Base-by-base conservation (phyloP, 108 stramenopile species). In the Nitzschia palea region DNA sequence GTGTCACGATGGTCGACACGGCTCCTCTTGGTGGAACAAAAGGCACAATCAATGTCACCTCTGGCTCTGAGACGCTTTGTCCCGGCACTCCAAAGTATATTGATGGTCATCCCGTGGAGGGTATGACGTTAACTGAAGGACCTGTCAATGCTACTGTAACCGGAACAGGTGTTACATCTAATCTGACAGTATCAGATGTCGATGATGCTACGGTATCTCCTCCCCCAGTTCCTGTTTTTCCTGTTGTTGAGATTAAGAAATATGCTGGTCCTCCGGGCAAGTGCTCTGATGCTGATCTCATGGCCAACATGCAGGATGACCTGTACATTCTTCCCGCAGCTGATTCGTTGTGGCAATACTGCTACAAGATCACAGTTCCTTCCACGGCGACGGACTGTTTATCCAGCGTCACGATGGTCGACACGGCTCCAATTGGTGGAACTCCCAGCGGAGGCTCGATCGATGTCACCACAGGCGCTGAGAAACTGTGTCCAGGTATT, bases 151-250 rank as follows among this genome's bases (percentile, higher is more conserved):
- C 54, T 12, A 32, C 30, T 8, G 54, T 55, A 4, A 17, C 15
- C 12, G 54, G 54, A 17, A 55, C 30, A 29, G 54, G 54, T 14
- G 5, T 15, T 6, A 29, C 25, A 4, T 55, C 54, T 15, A 29
- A 20, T 28, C 54, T 29, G 29, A 26, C 4, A 25, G 54, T 55
- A 5, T 29, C 54, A 5, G 26, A 55, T 27, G 20, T 29, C 4
- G 54, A 55, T 55, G 27, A 23, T 55, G 54, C 54, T 12, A 5
- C 27, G 15, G 54, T 55, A n/a, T n/a, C n/a, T n/a, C n/a, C n/a
- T n/a, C n/a, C n/a, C n/a, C n/a, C n/a, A n/a, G n/a, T n/a, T n/a
- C n/a, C n/a, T n/a, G n/a, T n/a, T n/a, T n/a, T n/a, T n/a, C n/a
- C n/a, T n/a, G n/a, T n/a, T n/a, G n/a, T 55, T 31, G 3, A 55